Percentiles rank a stretch among this genome's conserved stretches.
These are phyloP conservation scores for Gamarada debralockiae DNA, from an alignment of 495 filamentous ascomycete species.

Conservation along the genomic window DNA sequence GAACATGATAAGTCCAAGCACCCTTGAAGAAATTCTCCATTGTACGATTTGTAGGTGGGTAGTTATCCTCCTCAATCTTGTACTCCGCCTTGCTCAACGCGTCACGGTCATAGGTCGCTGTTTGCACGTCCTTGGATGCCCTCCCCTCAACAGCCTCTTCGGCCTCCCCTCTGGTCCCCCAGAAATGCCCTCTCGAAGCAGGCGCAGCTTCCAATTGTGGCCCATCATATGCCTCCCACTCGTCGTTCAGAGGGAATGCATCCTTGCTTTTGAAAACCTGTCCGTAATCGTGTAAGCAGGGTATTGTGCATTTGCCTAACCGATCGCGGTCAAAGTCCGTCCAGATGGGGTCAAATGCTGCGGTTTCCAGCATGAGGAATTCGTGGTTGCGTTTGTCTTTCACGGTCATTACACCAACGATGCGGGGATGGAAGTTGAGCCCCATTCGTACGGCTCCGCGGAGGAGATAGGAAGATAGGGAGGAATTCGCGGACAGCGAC, in stretches of 20 bases:
- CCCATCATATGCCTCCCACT: constrained; percentile 50
- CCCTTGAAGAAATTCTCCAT: constrained; percentile 53
- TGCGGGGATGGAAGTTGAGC: constrained; percentile 52
- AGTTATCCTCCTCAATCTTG: constrained; percentile 40
- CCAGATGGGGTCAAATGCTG: constrained; percentile 54
- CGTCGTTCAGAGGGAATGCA: constrained; percentile 36
- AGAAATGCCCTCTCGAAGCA: constrained; percentile 12
- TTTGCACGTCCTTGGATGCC: background rate
- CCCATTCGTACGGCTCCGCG: constrained; percentile 56
- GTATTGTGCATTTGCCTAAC: constrained; percentile 48
- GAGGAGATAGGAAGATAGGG: constrained; percentile 50
- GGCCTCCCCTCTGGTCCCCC: constrained; percentile 5
- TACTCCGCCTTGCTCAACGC: constrained; percentile 31
- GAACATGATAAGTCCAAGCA: constrained; percentile 55
- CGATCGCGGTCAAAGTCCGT: constrained; percentile 53
- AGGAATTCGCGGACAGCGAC: constrained; percentile 51
- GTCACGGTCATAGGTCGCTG: constrained; percentile 9
- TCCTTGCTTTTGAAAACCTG: constrained; percentile 44
- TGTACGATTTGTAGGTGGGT: constrained; percentile 50
- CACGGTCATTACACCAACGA: constrained; percentile 54
- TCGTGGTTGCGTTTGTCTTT: constrained; percentile 49
- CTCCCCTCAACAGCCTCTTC: constrained; percentile 6
- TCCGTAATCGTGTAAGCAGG: constrained; percentile 50
- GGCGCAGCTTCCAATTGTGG: constrained; percentile 22
- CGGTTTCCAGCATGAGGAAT: constrained; percentile 53